phyloP scores from a whole-genome alignment of 208 protist species.

The Phytomonas serpens region DNA sequence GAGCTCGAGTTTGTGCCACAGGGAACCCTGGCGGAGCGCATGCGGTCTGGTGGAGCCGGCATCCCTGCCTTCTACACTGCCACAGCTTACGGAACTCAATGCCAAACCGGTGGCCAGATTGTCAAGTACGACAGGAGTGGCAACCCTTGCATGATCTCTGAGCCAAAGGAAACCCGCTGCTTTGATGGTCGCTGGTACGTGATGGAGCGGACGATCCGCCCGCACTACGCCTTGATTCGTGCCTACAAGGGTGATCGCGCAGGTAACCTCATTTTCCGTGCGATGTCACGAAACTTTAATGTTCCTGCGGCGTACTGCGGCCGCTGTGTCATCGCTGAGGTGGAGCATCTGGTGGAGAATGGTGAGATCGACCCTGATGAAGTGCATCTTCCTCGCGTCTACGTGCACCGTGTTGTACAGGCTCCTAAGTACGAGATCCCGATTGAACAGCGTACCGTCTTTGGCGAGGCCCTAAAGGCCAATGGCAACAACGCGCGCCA shows the following conservation, averaged over 20 bases:
- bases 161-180: slow-evolving; percentile 77
- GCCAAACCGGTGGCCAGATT: slow-evolving; percentile 86
- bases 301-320: slow-evolving; percentile 79
- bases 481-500: slow-evolving; percentile 46
- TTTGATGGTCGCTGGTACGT: slow-evolving; percentile 91
- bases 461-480: slow-evolving; percentile 19
- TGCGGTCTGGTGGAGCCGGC: slow-evolving; percentile 93
- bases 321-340: slow-evolving; percentile 91
- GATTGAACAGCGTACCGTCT: slow-evolving; percentile 44
- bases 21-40: slow-evolving; percentile 93
- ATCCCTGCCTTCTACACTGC: slow-evolving; percentile 97
- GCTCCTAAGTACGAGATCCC: slow-evolving; percentile 38
- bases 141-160: slow-evolving; percentile 47
- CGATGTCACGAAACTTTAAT: slow-evolving; percentile 96
- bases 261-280: slow-evolving; percentile 82
- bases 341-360: slow-evolving; percentile 93
- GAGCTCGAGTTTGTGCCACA: slow-evolving; percentile 95
- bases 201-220: slow-evolving; percentile 87
- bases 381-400: slow-evolving; percentile 94
- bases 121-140: slow-evolving; percentile 90
- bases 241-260: slow-evolving; percentile 91
- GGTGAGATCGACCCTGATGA: slow-evolving; percentile 91
- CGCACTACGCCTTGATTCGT: slow-evolving; percentile 92
- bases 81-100: slow-evolving; percentile 91
- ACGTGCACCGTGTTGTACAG: slow-evolving; percentile 89